phyloP scores from a whole-genome alignment of 208 protist species.

The Wallacemonas sp. region DNA sequence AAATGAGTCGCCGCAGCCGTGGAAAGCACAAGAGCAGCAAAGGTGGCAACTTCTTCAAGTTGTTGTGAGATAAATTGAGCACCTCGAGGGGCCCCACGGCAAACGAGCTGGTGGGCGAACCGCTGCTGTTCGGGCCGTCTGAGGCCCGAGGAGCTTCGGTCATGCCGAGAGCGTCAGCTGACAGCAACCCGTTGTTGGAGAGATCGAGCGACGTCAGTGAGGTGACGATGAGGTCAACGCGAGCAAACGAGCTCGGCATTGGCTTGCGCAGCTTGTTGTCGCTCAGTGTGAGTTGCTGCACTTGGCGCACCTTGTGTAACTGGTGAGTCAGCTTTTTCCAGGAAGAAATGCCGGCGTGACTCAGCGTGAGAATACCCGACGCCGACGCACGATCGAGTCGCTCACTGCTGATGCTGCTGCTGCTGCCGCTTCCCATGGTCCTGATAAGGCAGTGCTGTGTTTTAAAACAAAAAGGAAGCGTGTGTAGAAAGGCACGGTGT shows the following conservation, averaged over 20 bases:
- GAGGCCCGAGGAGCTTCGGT: not conserved
- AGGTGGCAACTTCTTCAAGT: constrained; percentile 27
- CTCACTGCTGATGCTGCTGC: constrained; percentile 20
- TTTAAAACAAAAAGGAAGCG: no score
- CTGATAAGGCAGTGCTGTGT: not conserved
- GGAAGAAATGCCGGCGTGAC: constrained; percentile 15
- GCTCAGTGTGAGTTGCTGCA: constrained; percentile 30
- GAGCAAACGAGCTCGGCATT: constrained; percentile 23
- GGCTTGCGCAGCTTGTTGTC: constrained; percentile 26
- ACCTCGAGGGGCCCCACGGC: constrained; percentile 28
- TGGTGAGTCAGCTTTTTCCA: constrained; percentile 25
- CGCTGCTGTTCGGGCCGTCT: not conserved
- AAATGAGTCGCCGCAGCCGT: constrained; percentile 33
- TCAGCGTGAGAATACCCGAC: constrained; percentile 36
- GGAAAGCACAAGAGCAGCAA: constrained; percentile 28
- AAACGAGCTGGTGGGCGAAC: no score
- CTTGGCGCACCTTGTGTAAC: constrained; percentile 10
- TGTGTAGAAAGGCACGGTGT: no score
- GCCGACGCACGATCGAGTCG: constrained; percentile 27
- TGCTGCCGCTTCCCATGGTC: constrained; percentile 20
- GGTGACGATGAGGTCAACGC: constrained; percentile 25
- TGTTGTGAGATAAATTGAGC: constrained; percentile 39
- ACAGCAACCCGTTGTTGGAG: constrained; percentile 33
- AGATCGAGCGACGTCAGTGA: constrained; percentile 35
- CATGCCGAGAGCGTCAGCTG: constrained; percentile 33